phyloP scores from a whole-genome alignment of 176 grass and related monocot species.

The Oryza coarctata region DNA sequence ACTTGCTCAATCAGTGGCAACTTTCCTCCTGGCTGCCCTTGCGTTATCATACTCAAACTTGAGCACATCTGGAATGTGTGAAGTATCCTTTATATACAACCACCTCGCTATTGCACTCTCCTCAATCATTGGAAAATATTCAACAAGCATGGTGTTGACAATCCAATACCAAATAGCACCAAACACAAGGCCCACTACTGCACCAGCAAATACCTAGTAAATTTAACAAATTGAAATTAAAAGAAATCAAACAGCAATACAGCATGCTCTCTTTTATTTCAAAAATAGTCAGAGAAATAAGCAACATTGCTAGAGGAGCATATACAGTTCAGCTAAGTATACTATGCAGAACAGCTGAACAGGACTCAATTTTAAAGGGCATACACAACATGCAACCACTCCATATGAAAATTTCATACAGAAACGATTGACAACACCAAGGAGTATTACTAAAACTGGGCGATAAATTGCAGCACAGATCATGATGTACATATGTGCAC shows the following conservation, averaged over 20 bases:
- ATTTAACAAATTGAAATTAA: constrained; percentile 16
- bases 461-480: not conserved
- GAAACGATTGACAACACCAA: not conserved
- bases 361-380: not conserved
- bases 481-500: not conserved
- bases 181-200: constrained; percentile 65
- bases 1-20: constrained; percentile 77
- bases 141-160: constrained; percentile 64
- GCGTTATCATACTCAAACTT: constrained; percentile 99
- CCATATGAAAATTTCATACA: not conserved
- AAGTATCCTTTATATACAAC: constrained; percentile 92
- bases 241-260: not conserved
- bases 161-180: constrained; percentile 96
- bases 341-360: not conserved
- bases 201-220: constrained; percentile 77
- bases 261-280: not conserved
- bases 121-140: constrained; percentile 90
- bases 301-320: not conserved
- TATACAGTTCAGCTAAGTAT: not conserved
- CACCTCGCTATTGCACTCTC: constrained; percentile 75
- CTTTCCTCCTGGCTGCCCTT: constrained; percentile 88
- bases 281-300: not conserved
- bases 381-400: not conserved
- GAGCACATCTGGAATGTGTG: constrained; percentile 82
- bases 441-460: not conserved